Conservation (phyloP, 805 yeast species). For the Monosporozyma solicola region DNA sequence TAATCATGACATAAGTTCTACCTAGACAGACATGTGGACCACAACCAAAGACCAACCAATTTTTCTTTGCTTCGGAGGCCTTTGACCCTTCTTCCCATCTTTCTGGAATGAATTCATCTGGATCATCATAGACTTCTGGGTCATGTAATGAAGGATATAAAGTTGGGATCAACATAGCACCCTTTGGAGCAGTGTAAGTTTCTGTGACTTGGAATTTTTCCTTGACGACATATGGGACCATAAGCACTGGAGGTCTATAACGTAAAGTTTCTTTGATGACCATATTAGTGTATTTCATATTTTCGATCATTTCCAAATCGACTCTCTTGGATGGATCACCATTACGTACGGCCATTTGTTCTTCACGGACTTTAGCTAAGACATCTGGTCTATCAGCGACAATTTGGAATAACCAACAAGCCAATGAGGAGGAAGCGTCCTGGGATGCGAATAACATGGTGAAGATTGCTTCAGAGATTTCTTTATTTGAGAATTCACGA, state of each 20-base stretch:
- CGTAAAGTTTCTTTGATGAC: slow-evolving; percentile 90
- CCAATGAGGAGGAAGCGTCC: slow-evolving; percentile 94
- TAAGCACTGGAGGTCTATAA: slow-evolving; percentile 93
- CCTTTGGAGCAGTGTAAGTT: slow-evolving; percentile 88
- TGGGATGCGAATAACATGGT: slow-evolving; percentile 96
- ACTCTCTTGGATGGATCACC: slow-evolving; percentile 61
- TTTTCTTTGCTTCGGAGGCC: slow-evolving; percentile 68
- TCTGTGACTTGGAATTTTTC: slow-evolving; percentile 75
- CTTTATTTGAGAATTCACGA: slow-evolving; percentile 81
- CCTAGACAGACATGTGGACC: slow-evolving; percentile 97
- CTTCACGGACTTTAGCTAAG: slow-evolving; percentile 76
- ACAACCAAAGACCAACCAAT: slow-evolving; percentile 95
- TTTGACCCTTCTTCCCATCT: slow-evolving; percentile 81
- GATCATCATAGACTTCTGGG: slow-evolving; percentile 91
- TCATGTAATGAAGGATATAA: slow-evolving; percentile 94
- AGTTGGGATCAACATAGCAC: slow-evolving; percentile 94
- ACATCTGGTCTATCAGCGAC: slow-evolving; percentile 94
- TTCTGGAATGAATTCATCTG: slow-evolving; percentile 91
- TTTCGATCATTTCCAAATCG: slow-evolving; percentile 63
- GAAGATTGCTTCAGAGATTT: slow-evolving; percentile 92
- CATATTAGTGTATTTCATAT: slow-evolving; percentile 81
- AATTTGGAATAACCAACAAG: slow-evolving; percentile 97
- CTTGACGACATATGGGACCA: slow-evolving; percentile 96
- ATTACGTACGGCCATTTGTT: slow-evolving; percentile 75
- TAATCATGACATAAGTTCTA: slow-evolving; percentile 84